Conservation (phyloP, 1,139 yeast genomes). For the Yamadazyma trypodendri region DNA sequence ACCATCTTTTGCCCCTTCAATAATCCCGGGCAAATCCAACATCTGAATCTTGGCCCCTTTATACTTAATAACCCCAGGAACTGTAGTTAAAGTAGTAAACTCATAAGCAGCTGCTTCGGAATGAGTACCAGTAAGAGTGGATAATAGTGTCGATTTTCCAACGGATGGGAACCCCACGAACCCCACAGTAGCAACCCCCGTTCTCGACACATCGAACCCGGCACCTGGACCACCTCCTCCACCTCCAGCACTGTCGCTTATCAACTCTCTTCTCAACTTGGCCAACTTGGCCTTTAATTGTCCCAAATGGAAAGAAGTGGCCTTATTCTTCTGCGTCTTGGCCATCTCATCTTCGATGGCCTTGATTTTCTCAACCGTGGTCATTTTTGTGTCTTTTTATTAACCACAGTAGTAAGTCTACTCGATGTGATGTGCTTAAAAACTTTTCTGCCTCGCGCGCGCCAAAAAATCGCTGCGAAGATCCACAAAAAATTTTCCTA, state of each 20-base stretch:
- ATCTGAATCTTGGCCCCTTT: slow-evolving; percentile 97
- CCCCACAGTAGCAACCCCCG: slow-evolving; percentile 96
- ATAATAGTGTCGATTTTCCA: slow-evolving; percentile 88
- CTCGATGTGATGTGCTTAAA: no score
- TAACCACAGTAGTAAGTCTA: no score
- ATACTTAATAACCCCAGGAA: slow-evolving; percentile 92
- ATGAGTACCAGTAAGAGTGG: slow-evolving; percentile 90
- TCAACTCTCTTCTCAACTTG: slow-evolving; percentile 84
- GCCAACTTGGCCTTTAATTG: slow-evolving; percentile 96
- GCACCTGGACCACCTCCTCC: slow-evolving; percentile 83
- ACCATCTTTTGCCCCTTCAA: slow-evolving; percentile 99
- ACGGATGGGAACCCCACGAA: slow-evolving; percentile 98
- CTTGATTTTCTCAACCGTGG: slow-evolving; percentile 86
- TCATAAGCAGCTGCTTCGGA: slow-evolving; percentile 97
- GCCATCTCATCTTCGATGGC: slow-evolving; percentile 97
- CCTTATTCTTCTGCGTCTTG: slow-evolving; percentile 92
- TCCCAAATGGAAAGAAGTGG: slow-evolving; percentile 94
- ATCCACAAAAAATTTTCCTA: slow-evolving; percentile 2
- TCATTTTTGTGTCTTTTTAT: slow-evolving; percentile 36
- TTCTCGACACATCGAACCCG: slow-evolving; percentile 96
- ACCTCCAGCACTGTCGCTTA: slow-evolving; percentile 70
- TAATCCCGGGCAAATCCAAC: slow-evolving; percentile 97
- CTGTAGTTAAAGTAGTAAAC: slow-evolving; percentile 95
- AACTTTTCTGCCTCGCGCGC: no score
- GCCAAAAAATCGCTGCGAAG: slow-evolving; percentile 5